phyloP scores from a whole-genome alignment of 345 rosid genomes.

The Eucalyptus pauciflora region DNA sequence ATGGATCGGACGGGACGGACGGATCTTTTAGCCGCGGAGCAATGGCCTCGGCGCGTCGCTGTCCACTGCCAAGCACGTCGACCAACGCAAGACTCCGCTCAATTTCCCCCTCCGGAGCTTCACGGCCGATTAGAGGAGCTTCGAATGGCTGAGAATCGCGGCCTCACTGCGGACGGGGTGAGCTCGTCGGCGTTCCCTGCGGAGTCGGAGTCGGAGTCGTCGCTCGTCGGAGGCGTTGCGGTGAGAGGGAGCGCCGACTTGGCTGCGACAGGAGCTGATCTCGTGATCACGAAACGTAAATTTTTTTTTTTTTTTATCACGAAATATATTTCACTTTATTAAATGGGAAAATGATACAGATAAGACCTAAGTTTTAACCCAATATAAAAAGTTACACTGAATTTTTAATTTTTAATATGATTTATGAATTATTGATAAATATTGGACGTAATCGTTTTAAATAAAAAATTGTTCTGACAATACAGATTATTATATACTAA shows the following conservation, averaged over 20 bases:
- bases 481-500: background rate
- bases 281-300: background rate
- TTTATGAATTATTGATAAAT: background rate
- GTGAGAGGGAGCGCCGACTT: background rate
- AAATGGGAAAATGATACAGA: background rate
- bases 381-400: too few relatives aligned
- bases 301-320: background rate
- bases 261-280: background rate
- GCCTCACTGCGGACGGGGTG: background rate
- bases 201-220: background rate
- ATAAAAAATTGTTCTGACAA: background rate
- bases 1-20: background rate
- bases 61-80: background rate
- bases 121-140: background rate
- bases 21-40: background rate
- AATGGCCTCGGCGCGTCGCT: background rate
- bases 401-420: background rate
- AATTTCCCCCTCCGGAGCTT: background rate
- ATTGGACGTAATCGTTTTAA: background rate
- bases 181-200: background rate
- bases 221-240: background rate
- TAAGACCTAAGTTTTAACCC: background rate
- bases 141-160: background rate
- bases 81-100: background rate
- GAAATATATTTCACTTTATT: background rate